Evolutionary conservation across 306 rosid species (phyloP), one percentile per base, ranked within the genome.

Genomic region (Malus fusca): DNA sequence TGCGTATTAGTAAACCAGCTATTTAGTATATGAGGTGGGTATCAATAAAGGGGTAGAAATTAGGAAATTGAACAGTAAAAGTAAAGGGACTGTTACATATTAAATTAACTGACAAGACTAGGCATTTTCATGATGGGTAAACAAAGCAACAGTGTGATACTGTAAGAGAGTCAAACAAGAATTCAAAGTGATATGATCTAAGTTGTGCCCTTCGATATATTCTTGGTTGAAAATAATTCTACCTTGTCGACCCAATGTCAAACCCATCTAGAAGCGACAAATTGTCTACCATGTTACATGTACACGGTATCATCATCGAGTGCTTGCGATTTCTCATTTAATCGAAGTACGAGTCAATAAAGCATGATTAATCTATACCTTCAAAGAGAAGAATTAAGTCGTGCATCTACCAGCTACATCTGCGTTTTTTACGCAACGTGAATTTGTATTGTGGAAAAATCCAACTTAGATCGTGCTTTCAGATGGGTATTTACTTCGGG

Each of bases 161-260:
- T 17, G 28, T 44, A 5, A 43, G 60, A 52, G 21, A 43, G 77
- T 61, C 69, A 61, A 74, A 26, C 77, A 74, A 61, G 77, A 74
- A 60, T 66, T 11, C 51, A 66, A 66, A 66, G 51, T 35, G 26
- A 56, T 6, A 66, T 66, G 68, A 73, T 60, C 11, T 1, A 23
- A 40, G 68, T 73, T 23, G 60, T 43, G 4, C 63, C 33, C 25
- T 60, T 2, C 69, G 26, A 61, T 61, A 26, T 19, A 61, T 74
- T 31, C 42, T 48, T 12, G n/a, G 68, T 28, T 10, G 43, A 73
- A 37, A 3, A 66, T 2, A 8, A 23, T 40, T 59, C 55, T 23
- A 2, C 43, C 10, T 60, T 5, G 19, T 60, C 69, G 55, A 58
- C 9, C 43, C 10, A 18, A 7, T 22, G 37, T 17, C 68, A 59